phyloP scores from a whole-genome alignment of 495 filamentous ascomycete species.

The Thermothielavioides terrestris region DNA sequence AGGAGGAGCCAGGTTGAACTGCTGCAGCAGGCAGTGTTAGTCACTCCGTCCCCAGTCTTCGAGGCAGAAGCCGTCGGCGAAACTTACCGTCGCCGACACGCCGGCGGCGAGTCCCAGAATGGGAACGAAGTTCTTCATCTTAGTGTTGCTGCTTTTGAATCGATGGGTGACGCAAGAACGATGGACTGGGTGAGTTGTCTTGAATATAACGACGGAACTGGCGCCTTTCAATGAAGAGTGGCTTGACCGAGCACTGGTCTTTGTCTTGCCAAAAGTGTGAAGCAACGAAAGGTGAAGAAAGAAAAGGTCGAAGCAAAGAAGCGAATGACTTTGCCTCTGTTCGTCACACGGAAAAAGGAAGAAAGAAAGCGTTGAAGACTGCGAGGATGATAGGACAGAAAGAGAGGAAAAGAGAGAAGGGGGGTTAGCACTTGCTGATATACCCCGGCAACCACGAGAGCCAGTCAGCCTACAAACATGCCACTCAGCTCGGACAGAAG shows the following conservation, averaged over 20 bases:
- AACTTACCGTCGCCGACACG: constrained; percentile 49
- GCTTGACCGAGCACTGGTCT: neutral
- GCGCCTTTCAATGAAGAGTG: constrained; percentile 13
- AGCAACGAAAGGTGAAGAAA: constrained; percentile 17
- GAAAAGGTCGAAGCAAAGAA: constrained; percentile 40
- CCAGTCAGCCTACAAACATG: too few species aligned
- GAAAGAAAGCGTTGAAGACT: constrained; percentile 23
- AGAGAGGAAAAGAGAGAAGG: constrained; percentile 15
- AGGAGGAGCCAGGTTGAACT: constrained; percentile 50
- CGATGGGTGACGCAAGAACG: constrained; percentile 12
- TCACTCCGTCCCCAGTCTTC: neutral
- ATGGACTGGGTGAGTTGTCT: constrained; percentile 6
- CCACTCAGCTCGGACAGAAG: neutral
- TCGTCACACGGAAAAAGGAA: constrained; percentile 29
- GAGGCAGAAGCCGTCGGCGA: neutral
- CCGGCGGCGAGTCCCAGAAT: constrained; percentile 49
- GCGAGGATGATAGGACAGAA: constrained; percentile 19
- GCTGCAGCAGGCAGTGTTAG: constrained; percentile 14
- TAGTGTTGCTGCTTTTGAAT: constrained; percentile 9
- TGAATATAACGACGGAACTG: constrained; percentile 12
- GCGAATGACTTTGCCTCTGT: constrained; percentile 49
- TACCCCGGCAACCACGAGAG: neutral
- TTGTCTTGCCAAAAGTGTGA: constrained; percentile 15
- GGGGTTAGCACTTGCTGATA: constrained; percentile 3
- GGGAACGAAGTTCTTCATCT: constrained; percentile 43